These are phyloP conservation scores for Gelatoporia subvermispora DNA, from an alignment of 768 basidiomycete species.

Conservation along the genomic window DNA sequence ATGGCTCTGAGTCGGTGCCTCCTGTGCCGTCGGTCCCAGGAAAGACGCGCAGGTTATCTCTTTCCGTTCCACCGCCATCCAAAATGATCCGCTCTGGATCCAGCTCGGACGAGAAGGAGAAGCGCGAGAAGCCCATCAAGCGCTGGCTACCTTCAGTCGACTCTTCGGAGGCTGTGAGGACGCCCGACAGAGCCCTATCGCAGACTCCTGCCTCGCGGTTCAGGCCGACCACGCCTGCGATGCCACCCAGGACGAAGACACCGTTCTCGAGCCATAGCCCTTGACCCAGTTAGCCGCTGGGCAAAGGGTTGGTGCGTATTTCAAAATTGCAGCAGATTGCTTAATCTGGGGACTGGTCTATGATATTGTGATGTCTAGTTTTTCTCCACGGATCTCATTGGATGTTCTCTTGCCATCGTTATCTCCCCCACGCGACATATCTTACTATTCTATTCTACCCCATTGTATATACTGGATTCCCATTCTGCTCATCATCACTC, in stretches of 20 bases:
- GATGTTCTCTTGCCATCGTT: too few species aligned
- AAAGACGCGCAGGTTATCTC: conserved; percentile 47
- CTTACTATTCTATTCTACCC: too few species aligned
- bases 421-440: too few species aligned
- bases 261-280: conserved; percentile 22
- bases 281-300: conserved; percentile 4
- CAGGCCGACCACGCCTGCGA: conserved; percentile 2
- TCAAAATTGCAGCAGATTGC: too few species aligned
- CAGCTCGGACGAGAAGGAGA: conserved; percentile 60
- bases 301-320: too few species aligned
- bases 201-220: not conserved
- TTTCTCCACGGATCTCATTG: too few species aligned
- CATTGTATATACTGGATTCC: too few species aligned
- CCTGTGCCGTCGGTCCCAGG: conserved; percentile 23
- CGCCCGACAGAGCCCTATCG: conserved; percentile 14
- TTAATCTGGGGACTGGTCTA: too few species aligned
- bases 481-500: too few species aligned
- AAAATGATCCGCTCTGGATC: conserved; percentile 49
- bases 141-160: conserved; percentile 56
- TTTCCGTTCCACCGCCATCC: conserved; percentile 40
- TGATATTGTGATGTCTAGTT: too few species aligned
- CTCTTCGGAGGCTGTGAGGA: conserved; percentile 23
- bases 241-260: conserved; percentile 25
- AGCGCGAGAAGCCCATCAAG: conserved; percentile 38
- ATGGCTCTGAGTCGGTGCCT: conserved; percentile 9